Evolutionary conservation across 139 green algal species (phyloP), one percentile per base, ranked within the genome.

Genomic region (Auxenochlorella pyrenoidosa): DNA sequence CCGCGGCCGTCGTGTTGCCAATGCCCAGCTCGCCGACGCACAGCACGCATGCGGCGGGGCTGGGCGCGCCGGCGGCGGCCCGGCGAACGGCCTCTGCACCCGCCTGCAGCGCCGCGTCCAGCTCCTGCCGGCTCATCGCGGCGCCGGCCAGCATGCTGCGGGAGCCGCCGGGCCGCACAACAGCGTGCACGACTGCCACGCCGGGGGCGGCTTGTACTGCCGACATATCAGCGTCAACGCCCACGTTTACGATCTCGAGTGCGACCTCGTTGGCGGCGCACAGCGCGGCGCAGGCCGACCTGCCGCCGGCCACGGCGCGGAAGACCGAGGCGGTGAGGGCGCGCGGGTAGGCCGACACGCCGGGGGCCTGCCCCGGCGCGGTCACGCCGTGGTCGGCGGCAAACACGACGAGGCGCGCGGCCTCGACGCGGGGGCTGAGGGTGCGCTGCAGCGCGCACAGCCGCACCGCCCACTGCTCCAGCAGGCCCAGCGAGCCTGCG

Each of bases 1-100:
- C 88, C 1, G 91, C 91, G 4, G 87, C 58, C 0, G 92, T 94
- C 3, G 92, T 94, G 88, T 94, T 94, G 79, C 91, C 92, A 41
- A 94, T 94, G 65, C 92, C 92, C 13, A 94, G 65, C 89, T 90
- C 80, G 4, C 86, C 86, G 36, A 90, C 13, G 81, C 79, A 78
- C 18, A 89, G 47, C 38, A 54, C 75, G 18, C 75, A 81, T 13
- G 34, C 2, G 34, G 70, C 34, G 16, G 70, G 70, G 44, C 26
- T 34, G 71, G 21, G 16, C 24, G 26, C 22, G 5, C 22, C 40
- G 73, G 38, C 43, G 12, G 30, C 44, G 16, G 75, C 75, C 0
- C 75, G 75, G 30, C 10, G 30, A 30, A 59, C 75, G 0, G 75
- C 75, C 0, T 26, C 44, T 16, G 75, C 75, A 0, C 75, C 75